Evolutionary conservation across 257 asterid genomes (phyloP).

Genomic region (Solanum dulcamara): DNA sequence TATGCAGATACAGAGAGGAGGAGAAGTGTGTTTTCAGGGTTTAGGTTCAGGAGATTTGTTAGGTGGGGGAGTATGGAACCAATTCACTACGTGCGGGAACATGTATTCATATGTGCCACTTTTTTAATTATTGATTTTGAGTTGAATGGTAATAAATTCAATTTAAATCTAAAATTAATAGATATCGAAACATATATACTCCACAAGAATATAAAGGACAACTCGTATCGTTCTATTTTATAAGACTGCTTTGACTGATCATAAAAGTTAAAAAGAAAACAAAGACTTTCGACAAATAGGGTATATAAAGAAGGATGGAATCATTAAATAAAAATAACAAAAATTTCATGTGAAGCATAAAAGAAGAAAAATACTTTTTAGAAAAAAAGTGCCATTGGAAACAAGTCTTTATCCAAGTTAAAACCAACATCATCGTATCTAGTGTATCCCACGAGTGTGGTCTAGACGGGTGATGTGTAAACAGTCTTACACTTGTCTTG

Average conservation of each 20-base stretch:
- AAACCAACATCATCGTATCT: not conserved
- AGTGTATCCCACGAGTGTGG: not conserved
- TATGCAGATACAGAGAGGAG: not conserved
- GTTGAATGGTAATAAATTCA: too few species aligned
- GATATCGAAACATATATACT: too few species aligned
- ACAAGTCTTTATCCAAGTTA: not conserved
- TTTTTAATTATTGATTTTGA: not conserved
- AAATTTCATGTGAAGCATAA: too few species aligned
- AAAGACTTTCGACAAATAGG: too few species aligned
- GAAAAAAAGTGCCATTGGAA: not conserved
- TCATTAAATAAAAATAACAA: too few species aligned
- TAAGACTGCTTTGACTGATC: too few species aligned
- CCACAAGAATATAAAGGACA: too few species aligned
- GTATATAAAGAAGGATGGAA: too few species aligned
- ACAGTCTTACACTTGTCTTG: not conserved
- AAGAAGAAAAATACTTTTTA: not conserved
- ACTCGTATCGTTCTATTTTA: too few species aligned
- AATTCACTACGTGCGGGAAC: not conserved
- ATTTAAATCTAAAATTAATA: too few species aligned
- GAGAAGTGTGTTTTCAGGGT: not conserved
- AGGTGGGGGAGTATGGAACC: not conserved
- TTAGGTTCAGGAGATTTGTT: not conserved
- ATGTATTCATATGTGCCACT: not conserved
- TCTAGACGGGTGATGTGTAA: not conserved
- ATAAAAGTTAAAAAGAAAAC: too few species aligned